Conservation (phyloP, 2,329 filamentous ascomycete genomes). For the Penicillium aurantiogriseum region DNA sequence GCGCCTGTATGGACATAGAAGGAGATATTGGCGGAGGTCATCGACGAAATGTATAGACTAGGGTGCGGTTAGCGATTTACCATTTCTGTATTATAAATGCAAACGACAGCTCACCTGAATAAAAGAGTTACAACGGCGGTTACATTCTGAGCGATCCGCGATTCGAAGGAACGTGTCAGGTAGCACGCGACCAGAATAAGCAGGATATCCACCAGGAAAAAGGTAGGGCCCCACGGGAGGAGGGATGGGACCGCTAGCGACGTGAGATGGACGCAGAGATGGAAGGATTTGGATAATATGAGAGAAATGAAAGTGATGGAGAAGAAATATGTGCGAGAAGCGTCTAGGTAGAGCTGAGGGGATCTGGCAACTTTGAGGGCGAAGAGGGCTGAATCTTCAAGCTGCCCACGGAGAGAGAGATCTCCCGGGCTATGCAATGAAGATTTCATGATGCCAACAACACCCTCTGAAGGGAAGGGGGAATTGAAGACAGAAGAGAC, state of each 20-base stretch:
- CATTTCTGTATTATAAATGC: not conserved
- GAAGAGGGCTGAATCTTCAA: conserved; percentile 2
- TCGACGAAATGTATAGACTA: conserved; percentile 15
- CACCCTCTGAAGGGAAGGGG: not conserved
- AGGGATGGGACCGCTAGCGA: conserved; percentile 4
- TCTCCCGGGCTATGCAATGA: not conserved
- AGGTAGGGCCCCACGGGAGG: conserved; percentile 13
- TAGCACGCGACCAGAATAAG: conserved; percentile 15
- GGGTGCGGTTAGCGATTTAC: conserved; percentile 1
- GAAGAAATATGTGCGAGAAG: conserved; percentile 12
- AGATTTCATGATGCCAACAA: conserved; percentile 6
- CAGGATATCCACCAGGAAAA: conserved; percentile 15
- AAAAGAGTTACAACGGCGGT: conserved; percentile 5
- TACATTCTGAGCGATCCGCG: conserved; percentile 3
- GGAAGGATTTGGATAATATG: conserved; percentile 14
- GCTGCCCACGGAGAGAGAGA: not conserved
- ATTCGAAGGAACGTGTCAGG: conserved; percentile 12
- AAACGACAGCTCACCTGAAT: conserved; percentile 8
- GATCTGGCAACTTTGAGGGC: conserved; percentile 9
- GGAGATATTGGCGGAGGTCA: conserved; percentile 22
- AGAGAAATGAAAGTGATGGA: conserved; percentile 16
- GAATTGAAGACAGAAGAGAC: not conserved
- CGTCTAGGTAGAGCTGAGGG: conserved; percentile 10
- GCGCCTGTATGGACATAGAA: conserved; percentile 20
- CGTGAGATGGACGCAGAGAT: conserved; percentile 7